Evolutionary conservation across 352 stramenopile genomes (phyloP), one percentile per base, ranked within the genome.

Genomic region (Blastocystis sp.): DNA sequence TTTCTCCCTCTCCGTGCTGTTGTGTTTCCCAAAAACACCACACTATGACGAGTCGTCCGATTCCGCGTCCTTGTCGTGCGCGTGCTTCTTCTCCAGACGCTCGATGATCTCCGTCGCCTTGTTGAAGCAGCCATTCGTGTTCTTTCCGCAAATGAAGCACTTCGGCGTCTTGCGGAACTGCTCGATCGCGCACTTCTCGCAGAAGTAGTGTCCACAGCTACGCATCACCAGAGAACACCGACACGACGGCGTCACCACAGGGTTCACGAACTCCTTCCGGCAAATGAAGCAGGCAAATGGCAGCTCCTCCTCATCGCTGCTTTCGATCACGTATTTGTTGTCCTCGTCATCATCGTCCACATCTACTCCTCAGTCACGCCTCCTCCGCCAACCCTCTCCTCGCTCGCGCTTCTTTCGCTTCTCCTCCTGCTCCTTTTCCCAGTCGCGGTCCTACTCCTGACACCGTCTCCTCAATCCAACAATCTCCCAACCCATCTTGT

Each of bases 401-500:
- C 94, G 91, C 90, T 96, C 91, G 24, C 93, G 93, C 82, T 94
- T 93, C 87, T 95, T 93, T 87, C 98, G 93, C 89, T 97, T 95
- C 54, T 92, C 91, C 59, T 92, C 91, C 89, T 96, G 94, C 76
- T 95, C 91, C 76, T 93, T 90, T 28, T 97, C 94, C 91, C 95
- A 98, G 89, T 98, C 94, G 74, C 95, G 91, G 87, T 98, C 96
- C 79, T 88, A 76, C 17, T 14, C 38, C 0, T 43, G n/a, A 62
- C 3, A 19, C 28, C 14, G 19, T 76, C 40, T 52, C 4, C 14
- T 38, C 10, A 64, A 17, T 0, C 2, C 52, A 21, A 88, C 78
- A 77, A 98, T 94, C 90, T 98, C 94, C 95, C 95, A 98, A n/a
- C 96, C 96, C 61, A 90, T 95, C 91, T 98, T 97, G 89, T 98